phyloP scores from a whole-genome alignment of 2,329 filamentous ascomycete genomes.

The Pseudogymnoascus sp. region DNA sequence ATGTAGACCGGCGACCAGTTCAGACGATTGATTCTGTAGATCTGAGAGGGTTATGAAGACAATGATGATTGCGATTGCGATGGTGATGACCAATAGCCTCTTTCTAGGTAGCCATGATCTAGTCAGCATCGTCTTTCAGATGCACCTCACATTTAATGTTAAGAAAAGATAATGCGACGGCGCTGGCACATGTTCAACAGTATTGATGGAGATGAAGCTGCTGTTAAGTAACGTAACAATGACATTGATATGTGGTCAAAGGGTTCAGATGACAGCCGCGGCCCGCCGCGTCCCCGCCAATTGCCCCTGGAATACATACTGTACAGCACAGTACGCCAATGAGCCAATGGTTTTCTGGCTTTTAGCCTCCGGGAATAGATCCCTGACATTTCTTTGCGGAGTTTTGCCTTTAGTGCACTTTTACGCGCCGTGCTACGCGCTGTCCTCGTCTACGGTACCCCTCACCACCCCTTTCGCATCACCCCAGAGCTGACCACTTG shows the following conservation, averaged over 20 bases:
- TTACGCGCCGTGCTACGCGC: constrained; percentile 1
- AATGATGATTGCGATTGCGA: constrained; percentile 11
- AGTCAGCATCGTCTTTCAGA: constrained; percentile 11
- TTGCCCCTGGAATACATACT: neutral
- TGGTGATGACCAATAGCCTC: neutral
- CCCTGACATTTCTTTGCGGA: neutral
- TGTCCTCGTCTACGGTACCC: neutral
- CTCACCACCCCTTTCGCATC: neutral
- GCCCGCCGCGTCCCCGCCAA: neutral
- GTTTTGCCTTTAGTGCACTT: neutral
- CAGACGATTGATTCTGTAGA: constrained; percentile 5
- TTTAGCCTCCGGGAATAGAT: neutral
- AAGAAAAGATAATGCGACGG: neutral
- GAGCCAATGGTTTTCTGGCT: neutral
- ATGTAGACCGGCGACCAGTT: neutral
- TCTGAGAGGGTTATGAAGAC: constrained; percentile 9
- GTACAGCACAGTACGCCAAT: neutral
- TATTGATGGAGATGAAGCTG: neutral
- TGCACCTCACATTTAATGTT: neutral
- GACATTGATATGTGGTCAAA: neutral
- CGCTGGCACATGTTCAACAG: neutral
- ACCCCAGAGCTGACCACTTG: neutral
- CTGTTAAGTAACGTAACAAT: neutral
- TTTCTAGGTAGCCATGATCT: constrained; percentile 13
- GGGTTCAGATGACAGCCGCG: neutral